Conservation (phyloP, 768 basidiomycete species). For the Rhizopogon vulgaris region DNA sequence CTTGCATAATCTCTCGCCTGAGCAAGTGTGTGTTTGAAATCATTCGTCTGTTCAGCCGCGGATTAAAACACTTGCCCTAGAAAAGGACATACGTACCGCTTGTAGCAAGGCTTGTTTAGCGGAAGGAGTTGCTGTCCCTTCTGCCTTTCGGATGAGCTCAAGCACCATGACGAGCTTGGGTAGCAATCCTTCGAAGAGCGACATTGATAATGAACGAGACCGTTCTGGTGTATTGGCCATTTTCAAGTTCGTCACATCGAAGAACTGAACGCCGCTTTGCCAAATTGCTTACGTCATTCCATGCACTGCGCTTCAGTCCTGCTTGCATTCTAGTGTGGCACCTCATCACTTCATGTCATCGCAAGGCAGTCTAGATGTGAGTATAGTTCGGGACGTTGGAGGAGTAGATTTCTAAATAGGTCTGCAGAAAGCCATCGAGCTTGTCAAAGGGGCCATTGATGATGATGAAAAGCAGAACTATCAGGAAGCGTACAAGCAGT, state of each 20-base stretch:
- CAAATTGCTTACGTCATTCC: constrained; percentile 4
- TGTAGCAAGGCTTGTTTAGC: constrained; percentile 63
- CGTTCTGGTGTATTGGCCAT: background rate
- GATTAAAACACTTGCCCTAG: background rate
- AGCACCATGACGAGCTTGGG: constrained; percentile 56
- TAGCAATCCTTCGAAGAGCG: constrained; percentile 51
- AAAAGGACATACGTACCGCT: constrained; percentile 44
- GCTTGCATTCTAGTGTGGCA: background rate
- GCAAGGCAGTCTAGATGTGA: constrained; percentile 43
- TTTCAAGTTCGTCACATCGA: too few relatives aligned
- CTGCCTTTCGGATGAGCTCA: constrained; percentile 51
- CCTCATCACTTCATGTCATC: constrained; percentile 30
- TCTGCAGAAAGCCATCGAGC: constrained; percentile 72
- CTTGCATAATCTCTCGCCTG: constrained; percentile 56
- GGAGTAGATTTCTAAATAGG: constrained; percentile 10
- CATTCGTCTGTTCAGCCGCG: constrained; percentile 50
- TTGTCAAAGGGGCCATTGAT: constrained; percentile 90
- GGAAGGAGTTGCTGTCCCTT: constrained; percentile 48
- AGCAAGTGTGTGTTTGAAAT: constrained; percentile 53
- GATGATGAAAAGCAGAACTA: constrained; percentile 93
- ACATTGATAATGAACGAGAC: constrained; percentile 29
- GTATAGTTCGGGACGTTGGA: constrained; percentile 7
- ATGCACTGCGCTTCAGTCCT: background rate
- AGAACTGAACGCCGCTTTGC: background rate
- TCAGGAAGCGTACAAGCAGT: constrained; percentile 88